Evolutionary conservation across 2,329 filamentous ascomycete genomes (phyloP), one percentile per base, ranked within the genome.

Genomic region (Pseudocercospora crystallina): DNA sequence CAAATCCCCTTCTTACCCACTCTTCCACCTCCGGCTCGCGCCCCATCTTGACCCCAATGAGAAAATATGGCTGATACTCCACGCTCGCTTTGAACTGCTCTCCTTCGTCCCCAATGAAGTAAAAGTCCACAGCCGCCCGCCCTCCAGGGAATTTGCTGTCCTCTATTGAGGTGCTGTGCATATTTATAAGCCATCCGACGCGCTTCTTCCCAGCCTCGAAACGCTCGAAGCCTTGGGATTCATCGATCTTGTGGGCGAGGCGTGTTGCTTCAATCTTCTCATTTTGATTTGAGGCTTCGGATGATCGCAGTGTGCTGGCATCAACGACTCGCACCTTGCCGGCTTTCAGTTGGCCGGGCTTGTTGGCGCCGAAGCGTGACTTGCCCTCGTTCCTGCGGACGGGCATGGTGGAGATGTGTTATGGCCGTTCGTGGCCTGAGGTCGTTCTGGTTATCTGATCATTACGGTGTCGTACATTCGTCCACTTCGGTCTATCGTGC

Each of bases 41-140:
- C 7, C 90, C 89, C 65, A 86, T 88, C 71, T 90, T 94, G 45
- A 91, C 89, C 0, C 91, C 92, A 46, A 99, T 83, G 53, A 99
- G 73, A 63, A 99, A 96, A 75, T 99, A 99, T 0, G 94, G 94
- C 62, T 97, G 90, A 69, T 96, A 97, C 73, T 96, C 90, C 58
- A 99, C 75, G 0, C 91, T 96, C 9, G 94, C 91, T 70, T 99
- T 99, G 80, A 99, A 99, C 5, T 87, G 92, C 33, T 85, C 83
- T 11, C 89, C 84, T 49, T 95, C 88, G 51, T 92, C 89, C 63
- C 91, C 89, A 53, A 99, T 86, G 72, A 99, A 99, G 76, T 96
- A 99, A 73, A 90, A 96, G 73, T 99, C 94, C 49, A 99, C 83
- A 8, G 89, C 94, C 1, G 94, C 87, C 58, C 90, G 84, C 33